These are phyloP conservation scores for Parathielavia hyrcaniae DNA, from an alignment of 495 filamentous ascomycete species.

Conservation along the genomic window DNA sequence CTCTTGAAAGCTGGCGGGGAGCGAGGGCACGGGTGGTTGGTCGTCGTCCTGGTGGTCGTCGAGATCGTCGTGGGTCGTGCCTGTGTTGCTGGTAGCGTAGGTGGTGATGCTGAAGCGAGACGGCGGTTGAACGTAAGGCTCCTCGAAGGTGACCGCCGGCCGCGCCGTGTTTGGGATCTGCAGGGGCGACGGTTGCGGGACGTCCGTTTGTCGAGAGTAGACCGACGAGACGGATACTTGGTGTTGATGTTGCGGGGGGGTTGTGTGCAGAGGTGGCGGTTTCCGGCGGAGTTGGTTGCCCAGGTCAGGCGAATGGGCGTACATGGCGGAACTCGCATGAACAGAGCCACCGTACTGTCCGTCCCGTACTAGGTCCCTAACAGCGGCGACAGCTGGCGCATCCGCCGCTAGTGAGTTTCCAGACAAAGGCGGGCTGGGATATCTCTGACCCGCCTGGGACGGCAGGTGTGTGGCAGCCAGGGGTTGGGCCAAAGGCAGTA, in stretches of 20 bases:
- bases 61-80: slow-evolving; percentile 51
- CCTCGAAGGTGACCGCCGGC: slow-evolving; percentile 20
- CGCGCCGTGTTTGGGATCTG: slow-evolving; percentile 25
- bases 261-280: slow-evolving; percentile 30
- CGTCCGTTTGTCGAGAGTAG: slow-evolving; percentile 33
- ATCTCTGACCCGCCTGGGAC: slow-evolving; percentile 23
- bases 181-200: slow-evolving; percentile 17
- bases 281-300: slow-evolving; percentile 36
- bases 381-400: slow-evolving; percentile 28
- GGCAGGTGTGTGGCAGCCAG: slow-evolving; percentile 20
- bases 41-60: slow-evolving; percentile 32
- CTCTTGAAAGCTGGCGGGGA: slow-evolving; percentile 20
- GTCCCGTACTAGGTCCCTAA: slow-evolving; percentile 25
- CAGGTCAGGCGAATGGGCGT: slow-evolving; percentile 28
- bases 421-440: slow-evolving; percentile 35
- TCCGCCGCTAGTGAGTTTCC: slow-evolving; percentile 22
- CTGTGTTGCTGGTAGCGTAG: slow-evolving; percentile 53
- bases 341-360: slow-evolving; percentile 11
- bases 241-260: slow-evolving; percentile 28
- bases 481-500: slow-evolving; percentile 26
- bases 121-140: slow-evolving; percentile 45
- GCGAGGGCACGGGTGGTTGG: slow-evolving; percentile 32
- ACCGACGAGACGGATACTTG: slow-evolving; percentile 36
- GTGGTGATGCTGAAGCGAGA: slow-evolving; percentile 74
- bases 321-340: slow-evolving; percentile 16